Evolutionary conservation across 2,329 filamentous ascomycete species (phyloP), one percentile per base, ranked within the genome.

Genomic region (Cladosporium halotolerans): DNA sequence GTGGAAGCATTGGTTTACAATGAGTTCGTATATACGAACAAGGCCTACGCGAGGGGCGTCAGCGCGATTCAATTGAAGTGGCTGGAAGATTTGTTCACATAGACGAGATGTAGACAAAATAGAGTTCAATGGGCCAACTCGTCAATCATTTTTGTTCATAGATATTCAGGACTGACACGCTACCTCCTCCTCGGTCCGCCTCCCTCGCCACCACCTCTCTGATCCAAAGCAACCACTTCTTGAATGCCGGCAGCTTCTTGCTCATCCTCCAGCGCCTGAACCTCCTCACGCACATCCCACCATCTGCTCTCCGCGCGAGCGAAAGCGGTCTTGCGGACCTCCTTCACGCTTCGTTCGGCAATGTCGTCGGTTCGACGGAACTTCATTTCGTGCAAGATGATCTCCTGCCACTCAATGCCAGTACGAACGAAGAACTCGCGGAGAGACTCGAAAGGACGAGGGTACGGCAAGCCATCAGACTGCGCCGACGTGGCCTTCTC

Each of bases 281-380:
- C 88, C 73, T 97, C 92, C 74, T 99, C 93, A 63, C 93, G 81
- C 67, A 86, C 90, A 76, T 96, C 93, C 93, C 93, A 99, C 93
- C 93, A 99, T 70, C 95, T 96, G 73, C 91, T 88, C 71, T 99
- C 93, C 39, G 91, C 91, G 59, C 89, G 79, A 66, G 89, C 86
- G 68, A 96, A 99, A 1, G 90, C 93, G 67, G 83, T 84, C 64
- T 91, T 86, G 70, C 95, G 90, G 64, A 97, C 84, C 74, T 97
- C 93, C 76, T 99, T 99, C 65, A 95, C 76, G 0, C 82, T 78
- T 59, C 89, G 79, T 39, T 82, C 79, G 68, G 88, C 86, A 3
- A 81, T 79, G 59, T 83, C 80, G 1, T 59, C 62, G 42, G 82
- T 75, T 33, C 81, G 81, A 69, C 84, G 84, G 74, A 82, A 84